These are phyloP conservation scores for Phytophthora meadii DNA, from an alignment of 352 stramenopile species.

Conservation along the genomic window DNA sequence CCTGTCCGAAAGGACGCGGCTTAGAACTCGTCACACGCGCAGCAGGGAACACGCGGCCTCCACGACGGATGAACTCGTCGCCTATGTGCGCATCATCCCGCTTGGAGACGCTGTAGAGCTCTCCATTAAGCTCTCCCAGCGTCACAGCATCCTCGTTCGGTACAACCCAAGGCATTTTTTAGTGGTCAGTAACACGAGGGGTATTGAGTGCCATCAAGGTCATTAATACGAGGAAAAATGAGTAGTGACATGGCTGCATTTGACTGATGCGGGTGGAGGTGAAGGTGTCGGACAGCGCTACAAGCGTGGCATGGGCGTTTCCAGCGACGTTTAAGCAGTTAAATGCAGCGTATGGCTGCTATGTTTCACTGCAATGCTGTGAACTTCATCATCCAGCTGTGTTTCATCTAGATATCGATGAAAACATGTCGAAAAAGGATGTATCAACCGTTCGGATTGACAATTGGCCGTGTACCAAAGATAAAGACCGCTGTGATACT, in stretches of 20 bases:
- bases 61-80: constrained; percentile 70
- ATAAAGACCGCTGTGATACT: background rate
- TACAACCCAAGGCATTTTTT: constrained; percentile 66
- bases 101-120: constrained; percentile 75
- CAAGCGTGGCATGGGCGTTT: constrained; percentile 43
- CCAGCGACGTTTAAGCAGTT: constrained; percentile 25
- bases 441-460: constrained; percentile 44
- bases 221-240: constrained; percentile 2
- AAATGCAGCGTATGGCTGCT: constrained; percentile 39
- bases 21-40: constrained; percentile 63
- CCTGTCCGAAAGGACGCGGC: constrained; percentile 61
- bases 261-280: constrained; percentile 36
- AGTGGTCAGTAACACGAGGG: too few species aligned
- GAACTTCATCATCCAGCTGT: constrained; percentile 19
- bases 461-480: constrained; percentile 46
- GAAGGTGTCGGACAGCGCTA: constrained; percentile 19
- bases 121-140: constrained; percentile 74
- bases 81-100: constrained; percentile 63
- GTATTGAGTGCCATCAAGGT: background rate
- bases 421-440: constrained; percentile 18
- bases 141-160: constrained; percentile 74
- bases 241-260: constrained; percentile 25
- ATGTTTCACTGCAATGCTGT: constrained; percentile 27
- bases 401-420: constrained; percentile 60
- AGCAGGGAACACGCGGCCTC: constrained; percentile 59